phyloP scores from a whole-genome alignment of 2,329 filamentous ascomycete genomes.

The Cryphonectria nitschkei region DNA sequence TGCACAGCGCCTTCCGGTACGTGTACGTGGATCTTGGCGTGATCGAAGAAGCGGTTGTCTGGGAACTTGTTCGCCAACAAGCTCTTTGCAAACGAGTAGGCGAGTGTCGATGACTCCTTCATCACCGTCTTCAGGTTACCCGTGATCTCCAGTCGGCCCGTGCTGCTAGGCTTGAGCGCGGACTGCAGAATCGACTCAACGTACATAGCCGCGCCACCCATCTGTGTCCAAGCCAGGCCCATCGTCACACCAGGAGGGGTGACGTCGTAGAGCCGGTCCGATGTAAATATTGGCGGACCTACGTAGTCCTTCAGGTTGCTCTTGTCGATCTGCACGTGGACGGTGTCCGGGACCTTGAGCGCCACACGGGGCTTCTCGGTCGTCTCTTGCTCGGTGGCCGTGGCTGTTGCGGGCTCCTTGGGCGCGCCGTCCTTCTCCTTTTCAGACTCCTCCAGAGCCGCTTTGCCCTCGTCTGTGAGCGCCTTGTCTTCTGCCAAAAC shows the following conservation, averaged over 20 bases:
- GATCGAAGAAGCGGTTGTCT: constrained; percentile 93
- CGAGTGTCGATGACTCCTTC: constrained; percentile 96
- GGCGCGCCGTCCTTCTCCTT: constrained; percentile 59
- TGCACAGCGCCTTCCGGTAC: constrained; percentile 95
- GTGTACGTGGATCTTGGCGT: constrained; percentile 92
- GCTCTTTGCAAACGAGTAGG: constrained; percentile 94
- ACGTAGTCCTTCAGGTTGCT: constrained; percentile 96
- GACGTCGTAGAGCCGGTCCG: constrained; percentile 90
- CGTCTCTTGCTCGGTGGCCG: constrained; percentile 60
- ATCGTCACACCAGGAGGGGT: constrained; percentile 95
- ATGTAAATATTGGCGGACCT: constrained; percentile 91
- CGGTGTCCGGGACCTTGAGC: constrained; percentile 81
- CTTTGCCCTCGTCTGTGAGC: constrained; percentile 83
- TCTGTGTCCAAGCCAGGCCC: constrained; percentile 97
- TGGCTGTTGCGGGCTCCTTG: constrained; percentile 37
- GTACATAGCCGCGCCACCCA: constrained; percentile 95
- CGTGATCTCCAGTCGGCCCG: constrained; percentile 84
- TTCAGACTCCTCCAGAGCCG: constrained; percentile 69
- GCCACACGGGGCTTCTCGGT: constrained; percentile 74
- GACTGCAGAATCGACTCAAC: constrained; percentile 95
- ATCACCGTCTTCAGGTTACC: constrained; percentile 95
- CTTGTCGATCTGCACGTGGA: constrained; percentile 84
- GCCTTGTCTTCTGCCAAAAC: constrained; percentile 79
- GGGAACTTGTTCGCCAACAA: constrained; percentile 84
- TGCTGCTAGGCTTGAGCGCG: constrained; percentile 72